Conservation (phyloP, 352 stramenopile species). For the Pythium aristosporum region DNA sequence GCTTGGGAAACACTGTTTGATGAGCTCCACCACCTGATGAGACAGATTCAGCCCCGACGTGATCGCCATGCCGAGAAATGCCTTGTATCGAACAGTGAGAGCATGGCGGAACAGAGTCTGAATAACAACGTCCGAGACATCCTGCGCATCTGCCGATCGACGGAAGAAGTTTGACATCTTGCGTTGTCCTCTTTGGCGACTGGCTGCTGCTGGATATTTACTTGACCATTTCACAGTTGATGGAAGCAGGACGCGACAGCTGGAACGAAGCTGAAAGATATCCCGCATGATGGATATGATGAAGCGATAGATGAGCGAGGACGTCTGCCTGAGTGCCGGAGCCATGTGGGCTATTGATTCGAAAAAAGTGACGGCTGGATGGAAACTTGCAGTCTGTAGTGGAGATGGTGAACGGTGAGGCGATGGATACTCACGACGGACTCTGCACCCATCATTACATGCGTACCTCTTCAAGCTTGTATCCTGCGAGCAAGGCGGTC, state of each 20-base stretch:
- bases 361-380: constrained; percentile 15
- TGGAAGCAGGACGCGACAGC: constrained; percentile 16
- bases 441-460: background rate
- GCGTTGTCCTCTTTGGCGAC: background rate
- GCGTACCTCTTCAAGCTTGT: constrained; percentile 10
- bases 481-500: constrained; percentile 15
- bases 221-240: constrained; percentile 7
- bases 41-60: background rate
- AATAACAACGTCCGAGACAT: constrained; percentile 21
- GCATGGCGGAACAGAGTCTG: constrained; percentile 30
- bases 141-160: constrained; percentile 16
- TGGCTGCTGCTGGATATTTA: background rate
- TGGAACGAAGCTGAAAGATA: constrained; percentile 5
- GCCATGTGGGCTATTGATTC: background rate
- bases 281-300: constrained; percentile 13
- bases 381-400: constrained; percentile 6
- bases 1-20: constrained; percentile 30
- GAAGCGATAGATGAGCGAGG: constrained; percentile 7
- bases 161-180: constrained; percentile 21
- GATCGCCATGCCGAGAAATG: background rate
- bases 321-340: background rate
- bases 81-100: constrained; percentile 6
- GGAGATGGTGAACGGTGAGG: background rate
- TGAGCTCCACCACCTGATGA: constrained; percentile 5
- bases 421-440: background rate